Conservation (phyloP, 2,329 filamentous ascomycete species). For the Chrysoporthe puriensis region DNA sequence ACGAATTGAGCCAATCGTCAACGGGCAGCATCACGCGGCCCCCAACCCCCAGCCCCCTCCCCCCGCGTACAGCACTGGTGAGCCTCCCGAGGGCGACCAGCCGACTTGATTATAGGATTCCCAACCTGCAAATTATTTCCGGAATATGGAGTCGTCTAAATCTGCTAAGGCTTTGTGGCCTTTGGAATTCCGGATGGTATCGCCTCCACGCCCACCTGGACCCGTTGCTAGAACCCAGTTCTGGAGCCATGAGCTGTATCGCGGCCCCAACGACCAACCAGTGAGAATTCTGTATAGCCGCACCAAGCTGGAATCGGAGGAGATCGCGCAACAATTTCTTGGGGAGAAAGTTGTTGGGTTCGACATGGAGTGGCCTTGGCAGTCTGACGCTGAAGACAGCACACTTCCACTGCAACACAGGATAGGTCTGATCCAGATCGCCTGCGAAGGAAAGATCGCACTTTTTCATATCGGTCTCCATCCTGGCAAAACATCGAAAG, state of each 20-base stretch:
- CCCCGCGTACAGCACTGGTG: neutral
- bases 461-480: slow-evolving; percentile 81
- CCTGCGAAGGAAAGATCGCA: slow-evolving; percentile 73
- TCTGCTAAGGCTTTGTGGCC: slow-evolving; percentile 31
- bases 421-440: slow-evolving; percentile 81
- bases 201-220: neutral
- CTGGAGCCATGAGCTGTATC: slow-evolving; percentile 73
- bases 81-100: too few species aligned
- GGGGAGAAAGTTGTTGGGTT: slow-evolving; percentile 77
- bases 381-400: slow-evolving; percentile 43
- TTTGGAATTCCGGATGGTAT: slow-evolving; percentile 28
- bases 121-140: neutral
- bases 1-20: neutral
- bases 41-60: neutral
- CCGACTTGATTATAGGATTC: too few species aligned
- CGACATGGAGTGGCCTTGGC: slow-evolving; percentile 81
- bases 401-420: slow-evolving; percentile 63
- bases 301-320: slow-evolving; percentile 68
- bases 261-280: slow-evolving; percentile 50
- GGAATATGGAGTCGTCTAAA: neutral
- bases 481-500: slow-evolving; percentile 41
- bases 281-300: slow-evolving; percentile 79
- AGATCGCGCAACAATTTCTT: slow-evolving; percentile 68
- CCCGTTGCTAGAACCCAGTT: slow-evolving; percentile 40
- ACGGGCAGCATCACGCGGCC: neutral